A percentile compares a stretch with the other conserved stretches of the same genome.
Evolutionary conservation across 805 yeast genomes (phyloP).

Genomic region (Wickerhamiella lipophila): DNA sequence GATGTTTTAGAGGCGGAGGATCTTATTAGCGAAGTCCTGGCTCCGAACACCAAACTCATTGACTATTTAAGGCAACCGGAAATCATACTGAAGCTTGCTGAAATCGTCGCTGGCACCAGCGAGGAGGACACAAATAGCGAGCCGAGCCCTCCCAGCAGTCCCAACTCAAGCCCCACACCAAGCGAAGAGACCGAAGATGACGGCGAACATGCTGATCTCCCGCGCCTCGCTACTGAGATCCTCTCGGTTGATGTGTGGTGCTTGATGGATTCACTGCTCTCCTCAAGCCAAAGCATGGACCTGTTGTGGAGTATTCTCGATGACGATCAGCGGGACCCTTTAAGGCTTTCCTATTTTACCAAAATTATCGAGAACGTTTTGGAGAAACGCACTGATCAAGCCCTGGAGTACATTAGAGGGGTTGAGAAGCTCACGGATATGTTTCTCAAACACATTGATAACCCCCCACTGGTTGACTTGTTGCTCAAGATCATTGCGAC

Average conservation of each 20-base stretch:
- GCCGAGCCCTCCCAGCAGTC: conserved; percentile 1
- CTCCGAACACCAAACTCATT: conserved; percentile 60
- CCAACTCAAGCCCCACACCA: conserved; percentile 17
- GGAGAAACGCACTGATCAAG: conserved; percentile 76
- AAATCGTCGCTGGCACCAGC: conserved; percentile 34
- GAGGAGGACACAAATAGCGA: conserved; percentile 12
- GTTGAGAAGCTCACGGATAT: conserved; percentile 63
- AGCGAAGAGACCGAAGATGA: conserved; percentile 17
- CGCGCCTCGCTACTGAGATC: conserved; percentile 76
- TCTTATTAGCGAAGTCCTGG: conserved; percentile 55
- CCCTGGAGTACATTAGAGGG: conserved; percentile 53
- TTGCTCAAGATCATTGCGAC: conserved; percentile 79
- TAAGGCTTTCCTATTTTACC: conserved; percentile 74
- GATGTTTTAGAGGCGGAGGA: conserved; percentile 66
- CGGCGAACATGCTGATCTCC: conserved; percentile 20
- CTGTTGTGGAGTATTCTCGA: conserved; percentile 74
- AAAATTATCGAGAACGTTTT: conserved; percentile 80
- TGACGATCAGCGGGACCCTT: conserved; percentile 36
- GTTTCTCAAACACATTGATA: conserved; percentile 74
- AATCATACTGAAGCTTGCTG: conserved; percentile 53
- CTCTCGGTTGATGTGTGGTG: conserved; percentile 90
- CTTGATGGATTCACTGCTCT: conserved; percentile 78
- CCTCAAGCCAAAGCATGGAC: conserved; percentile 48
- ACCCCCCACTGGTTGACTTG: conserved; percentile 91
- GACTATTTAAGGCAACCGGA: conserved; percentile 73